Percentiles rank a stretch among this genome's conserved stretches.
Evolutionary conservation across 371 early-diverging fungal species (phyloP).

Genomic region (Capillidium heterosporum): DNA sequence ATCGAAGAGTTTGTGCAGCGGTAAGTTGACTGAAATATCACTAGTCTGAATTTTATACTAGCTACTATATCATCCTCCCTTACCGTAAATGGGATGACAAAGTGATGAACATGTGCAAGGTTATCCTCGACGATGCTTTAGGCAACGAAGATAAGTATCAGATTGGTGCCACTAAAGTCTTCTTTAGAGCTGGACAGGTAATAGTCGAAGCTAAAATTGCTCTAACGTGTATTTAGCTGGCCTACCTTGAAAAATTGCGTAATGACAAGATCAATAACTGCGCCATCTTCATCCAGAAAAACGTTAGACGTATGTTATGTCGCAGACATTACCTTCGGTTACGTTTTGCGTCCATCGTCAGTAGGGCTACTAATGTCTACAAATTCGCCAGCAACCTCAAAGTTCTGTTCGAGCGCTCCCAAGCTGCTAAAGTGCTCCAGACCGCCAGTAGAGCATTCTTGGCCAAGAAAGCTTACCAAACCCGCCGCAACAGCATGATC

Average conservation of each 20-base stretch:
- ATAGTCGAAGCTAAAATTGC: neutral
- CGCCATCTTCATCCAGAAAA: slow-evolving; percentile 77
- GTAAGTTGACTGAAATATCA: slow-evolving; percentile 1
- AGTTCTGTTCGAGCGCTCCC: slow-evolving; percentile 34
- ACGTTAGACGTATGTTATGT: slow-evolving; percentile 54
- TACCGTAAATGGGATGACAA: slow-evolving; percentile 49
- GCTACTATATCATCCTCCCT: slow-evolving; percentile 69
- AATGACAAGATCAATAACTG: slow-evolving; percentile 60
- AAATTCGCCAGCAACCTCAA: slow-evolving; percentile 31
- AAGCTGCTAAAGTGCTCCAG: slow-evolving; percentile 64
- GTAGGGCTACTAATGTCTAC: slow-evolving; percentile 45
- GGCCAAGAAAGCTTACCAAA: slow-evolving; percentile 27
- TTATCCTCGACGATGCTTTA: slow-evolving; percentile 51
- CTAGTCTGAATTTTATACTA: neutral
- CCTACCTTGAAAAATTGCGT: slow-evolving; percentile 75
- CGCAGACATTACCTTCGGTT: slow-evolving; percentile 43
- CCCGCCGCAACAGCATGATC: slow-evolving; percentile 16
- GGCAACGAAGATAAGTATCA: slow-evolving; percentile 74
- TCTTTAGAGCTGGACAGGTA: slow-evolving; percentile 94
- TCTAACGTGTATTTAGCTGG: slow-evolving; percentile 26
- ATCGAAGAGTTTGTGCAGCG: slow-evolving; percentile 88
- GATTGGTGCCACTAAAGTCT: slow-evolving; percentile 93
- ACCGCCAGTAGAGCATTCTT: slow-evolving; percentile 39
- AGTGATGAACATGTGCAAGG: slow-evolving; percentile 28
- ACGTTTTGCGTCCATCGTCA: slow-evolving; percentile 26